Base-by-base conservation (phyloP, 2,329 filamentous ascomycete species). In the Ophiostoma sp. region DNA sequence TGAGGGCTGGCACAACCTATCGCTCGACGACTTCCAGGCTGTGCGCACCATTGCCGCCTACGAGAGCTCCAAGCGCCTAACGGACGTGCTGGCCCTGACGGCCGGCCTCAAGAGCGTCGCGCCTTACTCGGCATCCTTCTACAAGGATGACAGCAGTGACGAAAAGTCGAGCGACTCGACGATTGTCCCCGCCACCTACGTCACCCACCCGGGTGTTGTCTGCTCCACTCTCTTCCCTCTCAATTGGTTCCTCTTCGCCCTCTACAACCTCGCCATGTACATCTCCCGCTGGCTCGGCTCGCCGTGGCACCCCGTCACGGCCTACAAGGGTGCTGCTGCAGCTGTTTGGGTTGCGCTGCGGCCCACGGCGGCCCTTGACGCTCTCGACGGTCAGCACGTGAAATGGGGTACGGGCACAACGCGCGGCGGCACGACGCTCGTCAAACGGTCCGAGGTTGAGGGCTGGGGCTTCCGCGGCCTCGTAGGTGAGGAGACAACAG, bases 331-430 rank as follows among this genome's bases (percentile, higher is more conserved):
- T 57, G 93, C 95, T 8, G 87, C 87, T 66, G 89, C 94, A 0
- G 88, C 93, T 5, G 91, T 92, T 31, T 98, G 93, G 92, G 83
- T 97, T 7, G 89, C 92, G 0, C 87, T 98, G 15, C 87, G 91
- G 25, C 84, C 89, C 8, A 87, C 91, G 73, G 87, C 87, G 19
- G 84, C 85, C 25, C 85, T 95, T 17, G 88, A 93, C 69, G 84
- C 83, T 1, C 80, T 85, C 50, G 84, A 79, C 36, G 87, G 85
- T 3, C 75, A 90, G 85, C 80, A 87, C 82, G 69, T 84, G 72
- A 98, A 98, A 83, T 98, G 95, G 95, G 95, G 95, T 2, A 92
- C 92, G 39, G 88, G 89, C n/a, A 87, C 87, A 9, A 87, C 91
- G 76, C 81, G 87, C 12, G 90, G 91, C 0, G 82, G 85, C 25